These are phyloP conservation scores for Tolypocladium ovalisporum DNA, from an alignment of 2,329 filamentous ascomycete species.

Conservation along the genomic window DNA sequence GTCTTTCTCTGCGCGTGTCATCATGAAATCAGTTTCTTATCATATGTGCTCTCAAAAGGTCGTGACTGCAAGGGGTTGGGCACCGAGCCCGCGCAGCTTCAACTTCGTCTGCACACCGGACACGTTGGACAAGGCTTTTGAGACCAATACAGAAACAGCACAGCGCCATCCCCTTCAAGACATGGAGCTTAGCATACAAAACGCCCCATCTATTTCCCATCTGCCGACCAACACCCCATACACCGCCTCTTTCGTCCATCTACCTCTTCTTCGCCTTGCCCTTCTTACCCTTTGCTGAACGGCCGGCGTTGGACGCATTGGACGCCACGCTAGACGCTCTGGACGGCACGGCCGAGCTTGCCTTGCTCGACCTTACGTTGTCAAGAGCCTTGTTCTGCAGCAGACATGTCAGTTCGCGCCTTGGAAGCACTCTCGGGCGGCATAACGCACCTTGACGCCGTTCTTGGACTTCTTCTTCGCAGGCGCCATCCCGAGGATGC, in stretches of 20 bases:
- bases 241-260: neutral
- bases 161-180: neutral
- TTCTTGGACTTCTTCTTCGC: constrained; percentile 92
- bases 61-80: neutral
- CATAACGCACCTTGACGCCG: constrained; percentile 61
- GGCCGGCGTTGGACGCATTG: constrained; percentile 42
- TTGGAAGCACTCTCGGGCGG: too few relatives aligned
- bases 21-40: neutral
- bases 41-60: neutral
- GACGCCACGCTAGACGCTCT: constrained; percentile 83
- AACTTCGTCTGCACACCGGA: neutral
- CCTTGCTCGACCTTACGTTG: constrained; percentile 72
- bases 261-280: constrained; percentile 18
- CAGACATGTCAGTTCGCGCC: neutral
- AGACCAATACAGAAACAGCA: neutral
- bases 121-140: neutral
- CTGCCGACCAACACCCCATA: neutral
- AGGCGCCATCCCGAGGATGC: constrained; percentile 68
- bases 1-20: neutral
- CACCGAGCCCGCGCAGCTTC: neutral
- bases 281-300: constrained; percentile 41
- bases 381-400: constrained; percentile 85
- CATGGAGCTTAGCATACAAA: neutral
- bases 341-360: constrained; percentile 65
- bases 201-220: neutral